These are phyloP conservation scores for Tolypocladium guangdongense DNA, from an alignment of 2,329 filamentous ascomycete species.

Conservation along the genomic window DNA sequence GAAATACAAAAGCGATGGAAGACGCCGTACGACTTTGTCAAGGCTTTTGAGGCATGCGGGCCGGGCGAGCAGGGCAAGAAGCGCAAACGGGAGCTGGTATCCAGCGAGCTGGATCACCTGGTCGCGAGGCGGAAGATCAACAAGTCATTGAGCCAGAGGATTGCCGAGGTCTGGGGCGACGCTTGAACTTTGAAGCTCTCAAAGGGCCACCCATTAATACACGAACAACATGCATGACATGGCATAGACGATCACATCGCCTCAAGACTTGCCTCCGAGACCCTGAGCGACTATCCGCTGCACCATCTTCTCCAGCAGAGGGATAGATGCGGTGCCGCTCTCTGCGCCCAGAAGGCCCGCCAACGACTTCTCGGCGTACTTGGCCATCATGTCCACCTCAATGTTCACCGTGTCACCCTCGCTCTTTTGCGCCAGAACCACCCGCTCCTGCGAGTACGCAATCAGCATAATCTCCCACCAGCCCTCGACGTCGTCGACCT, in stretches of 20 bases:
- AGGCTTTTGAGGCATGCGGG: conserved; percentile 52
- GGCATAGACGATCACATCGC: neutral
- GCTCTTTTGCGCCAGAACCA: conserved; percentile 71
- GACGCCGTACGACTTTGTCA: conserved; percentile 61
- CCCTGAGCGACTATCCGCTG: conserved; percentile 63
- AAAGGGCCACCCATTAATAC: conserved; percentile 4
- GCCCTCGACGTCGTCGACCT: conserved; percentile 65
- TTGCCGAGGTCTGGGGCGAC: conserved; percentile 63
- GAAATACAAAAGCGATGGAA: conserved; percentile 72
- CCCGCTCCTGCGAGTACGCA: conserved; percentile 86
- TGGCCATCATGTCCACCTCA: conserved; percentile 81
- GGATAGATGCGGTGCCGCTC: conserved; percentile 38
- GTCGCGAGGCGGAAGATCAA: conserved; percentile 59
- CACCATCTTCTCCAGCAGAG: conserved; percentile 61
- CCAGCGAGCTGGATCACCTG: conserved; percentile 41
- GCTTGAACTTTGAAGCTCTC: conserved; percentile 15
- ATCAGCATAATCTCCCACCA: conserved; percentile 99
- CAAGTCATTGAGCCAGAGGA: conserved; percentile 53
- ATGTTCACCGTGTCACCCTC: conserved; percentile 77
- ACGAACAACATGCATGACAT: neutral
- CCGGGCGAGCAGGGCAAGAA: conserved; percentile 38
- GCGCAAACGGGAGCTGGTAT: conserved; percentile 50
- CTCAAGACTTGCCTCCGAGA: conserved; percentile 15
- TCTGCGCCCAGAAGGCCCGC: conserved; percentile 53
- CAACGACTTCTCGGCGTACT: conserved; percentile 85